These are phyloP conservation scores for Grosmannia huntii DNA, from an alignment of 2,329 filamentous ascomycete genomes.

Conservation along the genomic window DNA sequence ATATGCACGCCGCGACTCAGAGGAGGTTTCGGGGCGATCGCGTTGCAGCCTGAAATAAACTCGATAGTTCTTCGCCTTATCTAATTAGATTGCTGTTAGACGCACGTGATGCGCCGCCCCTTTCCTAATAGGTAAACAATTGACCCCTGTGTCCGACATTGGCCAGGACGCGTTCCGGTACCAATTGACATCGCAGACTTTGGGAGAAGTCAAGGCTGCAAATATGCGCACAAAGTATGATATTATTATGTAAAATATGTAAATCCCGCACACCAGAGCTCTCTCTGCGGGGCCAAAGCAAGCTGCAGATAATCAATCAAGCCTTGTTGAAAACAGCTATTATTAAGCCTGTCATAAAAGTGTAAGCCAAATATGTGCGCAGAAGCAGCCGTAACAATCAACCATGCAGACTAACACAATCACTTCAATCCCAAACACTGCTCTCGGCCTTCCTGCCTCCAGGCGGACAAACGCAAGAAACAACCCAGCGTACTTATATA, in stretches of 20 bases:
- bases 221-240: background rate
- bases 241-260: no score
- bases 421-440: background rate
- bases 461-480: background rate
- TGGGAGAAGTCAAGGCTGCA: background rate
- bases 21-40: no score
- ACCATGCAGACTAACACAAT: background rate
- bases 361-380: background rate
- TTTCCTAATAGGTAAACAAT: background rate
- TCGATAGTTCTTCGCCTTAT: no score
- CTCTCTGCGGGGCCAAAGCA: background rate
- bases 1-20: no score
- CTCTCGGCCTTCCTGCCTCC: background rate
- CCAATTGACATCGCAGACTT: background rate
- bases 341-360: background rate
- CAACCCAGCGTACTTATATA: constrained; percentile 8
- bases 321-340: background rate
- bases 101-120: background rate
- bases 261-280: background rate
- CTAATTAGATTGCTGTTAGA: no score
- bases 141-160: background rate
- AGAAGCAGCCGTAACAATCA: background rate
- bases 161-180: background rate
- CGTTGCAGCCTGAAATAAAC: no score
- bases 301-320: background rate